Evolutionary conservation across 2,329 filamentous ascomycete species (phyloP).

Genomic region (Cercospora brassicicola): DNA sequence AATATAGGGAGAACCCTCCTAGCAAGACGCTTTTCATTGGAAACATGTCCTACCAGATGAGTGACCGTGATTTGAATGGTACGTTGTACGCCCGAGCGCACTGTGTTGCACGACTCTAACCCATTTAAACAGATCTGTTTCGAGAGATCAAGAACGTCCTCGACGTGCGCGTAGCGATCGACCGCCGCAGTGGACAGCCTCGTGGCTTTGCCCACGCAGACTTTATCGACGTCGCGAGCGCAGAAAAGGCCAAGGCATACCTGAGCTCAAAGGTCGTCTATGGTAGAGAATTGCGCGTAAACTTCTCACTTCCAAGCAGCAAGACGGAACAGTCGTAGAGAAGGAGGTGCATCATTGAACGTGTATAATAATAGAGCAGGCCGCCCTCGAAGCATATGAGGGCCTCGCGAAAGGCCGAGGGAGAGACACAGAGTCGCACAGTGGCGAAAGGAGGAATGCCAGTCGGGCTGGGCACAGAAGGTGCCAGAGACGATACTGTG

Average conservation of each 20-base stretch:
- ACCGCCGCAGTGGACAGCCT: constrained; percentile 75
- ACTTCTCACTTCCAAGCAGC: constrained; percentile 50
- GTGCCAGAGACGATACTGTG: not conserved
- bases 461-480: not conserved
- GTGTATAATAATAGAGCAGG: not conserved
- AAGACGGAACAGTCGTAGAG: not conserved
- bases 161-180: constrained; percentile 79
- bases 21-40: constrained; percentile 75
- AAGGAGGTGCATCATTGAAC: not conserved
- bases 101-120: not conserved
- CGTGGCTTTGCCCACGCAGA: constrained; percentile 84
- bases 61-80: constrained; percentile 74
- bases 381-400: not conserved
- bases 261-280: constrained; percentile 62
- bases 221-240: constrained; percentile 67
- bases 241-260: constrained; percentile 58
- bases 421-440: not conserved
- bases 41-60: constrained; percentile 83
- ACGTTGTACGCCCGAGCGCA: constrained; percentile 12
- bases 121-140: constrained; percentile 59
- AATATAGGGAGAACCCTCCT: constrained; percentile 46
- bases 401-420: not conserved
- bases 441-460: not conserved
- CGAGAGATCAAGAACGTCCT: constrained; percentile 65
- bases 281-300: constrained; percentile 64